Conservation (phyloP, 1,139 yeast species). For the Yamadazyma mexicana region DNA sequence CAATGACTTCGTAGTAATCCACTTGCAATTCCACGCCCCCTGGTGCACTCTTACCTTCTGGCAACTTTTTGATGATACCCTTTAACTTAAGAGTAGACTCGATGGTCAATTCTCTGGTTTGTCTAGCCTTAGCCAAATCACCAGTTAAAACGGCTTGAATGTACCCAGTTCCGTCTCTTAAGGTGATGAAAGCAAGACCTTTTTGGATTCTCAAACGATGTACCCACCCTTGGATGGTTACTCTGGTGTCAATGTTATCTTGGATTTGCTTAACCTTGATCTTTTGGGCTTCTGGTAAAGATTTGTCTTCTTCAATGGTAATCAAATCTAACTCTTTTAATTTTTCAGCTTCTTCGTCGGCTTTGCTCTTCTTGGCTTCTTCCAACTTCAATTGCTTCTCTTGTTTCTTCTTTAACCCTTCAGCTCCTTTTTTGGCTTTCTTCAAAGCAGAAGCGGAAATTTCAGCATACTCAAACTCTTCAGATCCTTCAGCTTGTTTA, state of each 20-base stretch:
- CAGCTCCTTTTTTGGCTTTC: constrained; percentile 96
- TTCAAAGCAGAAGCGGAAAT: constrained; percentile 92
- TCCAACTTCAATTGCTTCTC: constrained; percentile 75
- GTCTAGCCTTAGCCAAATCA: constrained; percentile 87
- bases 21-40: constrained; percentile 95
- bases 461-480: constrained; percentile 60
- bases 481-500: constrained; percentile 62
- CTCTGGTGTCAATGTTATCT: constrained; percentile 60
- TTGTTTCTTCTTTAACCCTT: constrained; percentile 84
- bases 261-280: constrained; percentile 63
- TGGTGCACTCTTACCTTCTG: constrained; percentile 96
- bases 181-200: constrained; percentile 84
- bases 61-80: constrained; percentile 80
- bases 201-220: constrained; percentile 93
- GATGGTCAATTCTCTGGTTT: constrained; percentile 79
- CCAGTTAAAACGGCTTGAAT: constrained; percentile 88
- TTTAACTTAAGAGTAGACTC: constrained; percentile 81
- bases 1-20: constrained; percentile 85
- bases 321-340: constrained; percentile 76
- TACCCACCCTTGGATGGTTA: constrained; percentile 88
- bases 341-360: constrained; percentile 67
- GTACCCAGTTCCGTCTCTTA: constrained; percentile 94
- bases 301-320: constrained; percentile 66
- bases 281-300: constrained; percentile 67
- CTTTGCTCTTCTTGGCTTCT: constrained; percentile 59